These are phyloP conservation scores for Flaveria sonorensis DNA, from an alignment of 129 eudicot species.

Conservation along the genomic window DNA sequence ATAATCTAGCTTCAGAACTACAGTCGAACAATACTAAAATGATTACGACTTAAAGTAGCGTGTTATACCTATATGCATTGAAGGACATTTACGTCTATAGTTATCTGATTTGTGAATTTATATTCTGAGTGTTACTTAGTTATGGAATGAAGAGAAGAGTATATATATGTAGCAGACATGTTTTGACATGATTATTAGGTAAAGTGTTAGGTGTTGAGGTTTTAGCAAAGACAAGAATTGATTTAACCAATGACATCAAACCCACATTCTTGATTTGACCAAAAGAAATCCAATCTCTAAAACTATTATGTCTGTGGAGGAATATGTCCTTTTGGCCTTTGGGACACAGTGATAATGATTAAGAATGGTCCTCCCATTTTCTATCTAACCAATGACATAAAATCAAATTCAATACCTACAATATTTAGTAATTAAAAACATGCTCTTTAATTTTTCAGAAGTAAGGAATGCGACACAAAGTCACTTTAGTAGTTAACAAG, in stretches of 20 bases:
- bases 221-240: slow-evolving; percentile 9
- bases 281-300: slow-evolving; percentile 10
- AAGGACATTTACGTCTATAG: not conserved
- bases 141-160: too few relatives aligned
- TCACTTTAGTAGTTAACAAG: slow-evolving; percentile 16
- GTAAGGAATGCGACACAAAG: slow-evolving; percentile 15
- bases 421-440: not conserved
- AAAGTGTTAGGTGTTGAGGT: not conserved
- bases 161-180: not conserved
- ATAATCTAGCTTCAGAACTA: not conserved
- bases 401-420: not conserved
- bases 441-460: not conserved
- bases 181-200: not conserved
- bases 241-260: not conserved
- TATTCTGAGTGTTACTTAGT: too few relatives aligned
- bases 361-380: not conserved
- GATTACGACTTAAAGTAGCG: too few relatives aligned
- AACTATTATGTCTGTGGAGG: not conserved
- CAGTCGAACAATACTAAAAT: too few relatives aligned
- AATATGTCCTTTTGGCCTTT: not conserved
- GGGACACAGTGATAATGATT: slow-evolving; percentile 15
- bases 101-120: not conserved
- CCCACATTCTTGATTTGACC: slow-evolving; percentile 17
- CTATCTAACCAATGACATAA: not conserved
- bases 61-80: not conserved